A percentile compares a stretch with the other conserved stretches of the same genome.
Conservation (phyloP, 441 rosid genomes). For the Melastoma candidum region DNA sequence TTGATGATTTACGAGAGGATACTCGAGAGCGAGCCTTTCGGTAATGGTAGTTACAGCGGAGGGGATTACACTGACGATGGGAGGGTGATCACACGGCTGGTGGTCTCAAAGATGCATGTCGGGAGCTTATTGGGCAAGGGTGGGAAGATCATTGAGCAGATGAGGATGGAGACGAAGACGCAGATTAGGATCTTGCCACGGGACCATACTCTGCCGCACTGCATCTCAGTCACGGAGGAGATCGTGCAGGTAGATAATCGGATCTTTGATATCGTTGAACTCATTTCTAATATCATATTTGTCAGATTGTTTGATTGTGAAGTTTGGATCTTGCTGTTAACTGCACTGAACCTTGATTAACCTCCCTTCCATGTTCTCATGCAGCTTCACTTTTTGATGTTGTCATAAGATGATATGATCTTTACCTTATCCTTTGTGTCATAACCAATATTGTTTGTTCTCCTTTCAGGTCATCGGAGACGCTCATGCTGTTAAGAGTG, state of each 20-base stretch:
- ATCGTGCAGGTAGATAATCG: constrained; percentile 62
- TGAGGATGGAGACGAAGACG: constrained; percentile 97
- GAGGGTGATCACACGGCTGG: constrained; percentile 68
- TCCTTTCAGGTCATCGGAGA: constrained; percentile 78
- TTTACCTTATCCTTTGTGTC: too few relatives aligned
- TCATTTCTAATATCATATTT: too few relatives aligned
- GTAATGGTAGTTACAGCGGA: not conserved
- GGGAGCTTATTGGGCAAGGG: constrained; percentile 95
- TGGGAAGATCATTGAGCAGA: constrained; percentile 95
- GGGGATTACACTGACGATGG: constrained; percentile 28
- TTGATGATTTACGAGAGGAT: constrained; percentile 81
- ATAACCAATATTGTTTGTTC: constrained; percentile 7
- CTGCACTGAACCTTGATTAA: too few relatives aligned
- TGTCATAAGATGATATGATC: too few relatives aligned
- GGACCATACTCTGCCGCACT: constrained; percentile 75
- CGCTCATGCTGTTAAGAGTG: constrained; percentile 60
- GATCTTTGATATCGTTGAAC: too few relatives aligned
- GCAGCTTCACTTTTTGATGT: too few relatives aligned
- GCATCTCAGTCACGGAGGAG: constrained; percentile 77
- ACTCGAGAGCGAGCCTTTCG: constrained; percentile 48
- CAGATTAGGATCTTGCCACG: constrained; percentile 92
- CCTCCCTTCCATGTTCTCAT: too few relatives aligned
- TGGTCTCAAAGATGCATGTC: constrained; percentile 84
- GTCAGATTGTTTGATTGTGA: too few relatives aligned
- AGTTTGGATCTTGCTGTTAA: too few relatives aligned